Evolutionary conservation across 306 rosid species (phyloP), one percentile per base, ranked within the genome.

Genomic region (Alnus glutinosa): DNA sequence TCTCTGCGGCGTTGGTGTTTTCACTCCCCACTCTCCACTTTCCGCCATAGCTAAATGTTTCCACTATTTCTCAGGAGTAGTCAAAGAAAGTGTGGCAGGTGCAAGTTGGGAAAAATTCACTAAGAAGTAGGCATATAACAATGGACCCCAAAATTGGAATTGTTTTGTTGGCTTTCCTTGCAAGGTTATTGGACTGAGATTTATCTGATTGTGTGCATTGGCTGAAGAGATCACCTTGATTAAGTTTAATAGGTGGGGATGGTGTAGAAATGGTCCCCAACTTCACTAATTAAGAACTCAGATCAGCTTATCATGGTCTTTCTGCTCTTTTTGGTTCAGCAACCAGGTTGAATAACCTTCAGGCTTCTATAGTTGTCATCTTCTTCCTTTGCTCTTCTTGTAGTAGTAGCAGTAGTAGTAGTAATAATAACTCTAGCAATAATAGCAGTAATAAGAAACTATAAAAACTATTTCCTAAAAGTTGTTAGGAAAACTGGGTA

Each of bases 1-100:
- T 15, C 77, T 54, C 3, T 73, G n/a, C 59, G 28, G 28, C 76
- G 47, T 73, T 73, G 62, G 30, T 73, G 76, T 73, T 73, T 73
- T 73, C 62, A 73, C 63, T 73, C 12, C 76, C 28, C 63, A 73
- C 23, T 52, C 23, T 73, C 62, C 61, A 73, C 23, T 52, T 12
- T 73, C 62, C 61, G 51, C 62, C 32, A 9, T 73, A 50, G 14
- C 28, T 51, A 73, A 32, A 73, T 73, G 23, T 73, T 51, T 32
- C 23, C 75, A 72, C 75, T 52, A 52, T 73, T 52, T 73, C 76
- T 73, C 14, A 52, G 30, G 49, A 73, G 49, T 52, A 51, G 49
- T 73, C 57, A 34, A 34, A 34, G 37, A 49, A 48, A 71, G 64
- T 58, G 19, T 12, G 28, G 67, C 39, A 0, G 39, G 16, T 10